Evolutionary conservation across 1,284 basidiomycete genomes (phyloP).

Genomic region (Sanguinoderma infundibulare): DNA sequence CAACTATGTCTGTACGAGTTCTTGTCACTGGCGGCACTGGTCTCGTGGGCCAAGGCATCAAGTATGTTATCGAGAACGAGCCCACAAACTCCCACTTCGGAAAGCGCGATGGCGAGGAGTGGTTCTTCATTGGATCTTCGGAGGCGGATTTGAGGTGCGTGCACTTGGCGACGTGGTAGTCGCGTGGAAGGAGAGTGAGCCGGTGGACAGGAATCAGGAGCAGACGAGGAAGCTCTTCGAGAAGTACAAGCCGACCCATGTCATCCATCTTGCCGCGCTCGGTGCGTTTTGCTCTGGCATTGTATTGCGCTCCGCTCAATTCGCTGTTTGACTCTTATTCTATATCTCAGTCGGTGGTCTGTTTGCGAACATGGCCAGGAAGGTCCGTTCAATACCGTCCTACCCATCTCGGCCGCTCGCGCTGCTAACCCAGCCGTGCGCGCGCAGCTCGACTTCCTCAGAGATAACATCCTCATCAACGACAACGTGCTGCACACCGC

Average conservation of each 20-base stretch:
- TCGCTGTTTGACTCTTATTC: neutral
- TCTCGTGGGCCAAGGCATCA: constrained; percentile 84
- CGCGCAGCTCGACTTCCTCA: constrained; percentile 77
- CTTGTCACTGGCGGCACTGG: constrained; percentile 88
- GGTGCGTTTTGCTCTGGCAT: constrained; percentile 58
- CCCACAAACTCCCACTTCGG: constrained; percentile 79
- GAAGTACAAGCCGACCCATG: constrained; percentile 89
- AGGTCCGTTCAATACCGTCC: constrained; percentile 48
- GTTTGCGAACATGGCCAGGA: constrained; percentile 91
- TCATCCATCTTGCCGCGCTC: constrained; percentile 88
- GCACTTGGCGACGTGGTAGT: neutral
- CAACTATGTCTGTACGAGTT: constrained; percentile 47
- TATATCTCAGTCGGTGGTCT: constrained; percentile 75
- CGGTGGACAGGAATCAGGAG: constrained; percentile 55
- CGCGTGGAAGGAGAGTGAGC: neutral
- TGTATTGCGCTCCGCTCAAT: neutral
- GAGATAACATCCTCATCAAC: constrained; percentile 91
- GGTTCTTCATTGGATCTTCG: constrained; percentile 80
- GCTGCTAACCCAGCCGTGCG: neutral
- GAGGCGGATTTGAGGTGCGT: constrained; percentile 79
- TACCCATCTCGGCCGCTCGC: neutral
- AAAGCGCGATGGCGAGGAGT: constrained; percentile 74
- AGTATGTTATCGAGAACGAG: constrained; percentile 79
- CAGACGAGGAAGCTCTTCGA: constrained; percentile 76
- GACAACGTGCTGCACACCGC: constrained; percentile 84